phyloP scores from a whole-genome alignment of 768 basidiomycete genomes.

The Clitopilus passeckerianus region DNA sequence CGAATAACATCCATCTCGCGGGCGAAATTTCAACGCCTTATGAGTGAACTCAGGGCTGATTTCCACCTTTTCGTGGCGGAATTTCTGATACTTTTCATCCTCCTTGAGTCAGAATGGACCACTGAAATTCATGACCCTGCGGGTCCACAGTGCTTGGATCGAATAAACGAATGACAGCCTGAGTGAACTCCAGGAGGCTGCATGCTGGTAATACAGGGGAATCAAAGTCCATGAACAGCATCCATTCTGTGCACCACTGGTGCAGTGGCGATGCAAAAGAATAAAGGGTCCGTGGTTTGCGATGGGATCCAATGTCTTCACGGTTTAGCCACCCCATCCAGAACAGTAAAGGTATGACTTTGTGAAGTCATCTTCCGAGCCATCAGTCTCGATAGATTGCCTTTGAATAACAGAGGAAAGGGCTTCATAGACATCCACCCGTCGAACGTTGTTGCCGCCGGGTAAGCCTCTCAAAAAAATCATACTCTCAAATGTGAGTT shows the following conservation, averaged over 20 bases:
- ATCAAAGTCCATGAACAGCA: slow-evolving; percentile 2
- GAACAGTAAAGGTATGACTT: slow-evolving; percentile 3
- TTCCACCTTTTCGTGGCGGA: too few species aligned
- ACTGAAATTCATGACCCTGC: too few species aligned
- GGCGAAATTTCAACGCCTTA: too few species aligned
- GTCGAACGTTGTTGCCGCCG: background rate
- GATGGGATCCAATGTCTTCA: background rate
- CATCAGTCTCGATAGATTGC: background rate
- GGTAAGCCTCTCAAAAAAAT: background rate
- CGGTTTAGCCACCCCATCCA: slow-evolving; percentile 11
- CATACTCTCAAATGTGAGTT: background rate
- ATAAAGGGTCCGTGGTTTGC: slow-evolving; percentile 5
- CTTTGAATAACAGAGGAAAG: background rate
- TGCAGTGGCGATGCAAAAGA: slow-evolving; percentile 12
- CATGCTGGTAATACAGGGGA: background rate
- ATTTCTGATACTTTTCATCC: too few species aligned
- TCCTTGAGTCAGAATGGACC: too few species aligned
- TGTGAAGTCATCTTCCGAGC: background rate
- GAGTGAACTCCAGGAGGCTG: slow-evolving; percentile 1
- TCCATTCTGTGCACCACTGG: slow-evolving; percentile 15
- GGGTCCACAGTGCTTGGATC: too few species aligned
- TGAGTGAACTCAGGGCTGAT: too few species aligned
- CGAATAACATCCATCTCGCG: too few species aligned
- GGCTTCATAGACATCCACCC: background rate
- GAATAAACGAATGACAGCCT: slow-evolving; percentile 2